Conservation (phyloP, 306 rosid genomes). For the Casuarina equisetifolia region DNA sequence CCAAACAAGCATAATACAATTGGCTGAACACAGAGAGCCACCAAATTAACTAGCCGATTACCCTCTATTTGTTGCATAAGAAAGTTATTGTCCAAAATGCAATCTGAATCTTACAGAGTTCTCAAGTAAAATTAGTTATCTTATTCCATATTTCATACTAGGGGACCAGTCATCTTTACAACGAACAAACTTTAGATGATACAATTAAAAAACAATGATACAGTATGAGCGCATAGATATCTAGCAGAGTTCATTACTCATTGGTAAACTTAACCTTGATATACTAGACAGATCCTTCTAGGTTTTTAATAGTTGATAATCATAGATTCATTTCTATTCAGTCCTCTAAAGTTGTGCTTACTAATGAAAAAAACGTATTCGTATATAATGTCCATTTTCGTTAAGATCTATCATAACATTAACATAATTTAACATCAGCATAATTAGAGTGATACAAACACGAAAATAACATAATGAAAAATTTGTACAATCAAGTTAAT, state of each 20-base stretch:
- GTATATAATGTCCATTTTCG: background rate
- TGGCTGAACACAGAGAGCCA: slow-evolving; percentile 41
- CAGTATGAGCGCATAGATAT: background rate
- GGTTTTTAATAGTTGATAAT: background rate
- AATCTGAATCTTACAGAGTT: background rate
- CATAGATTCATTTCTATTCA: background rate
- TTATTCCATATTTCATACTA: background rate
- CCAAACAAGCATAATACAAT: slow-evolving; percentile 81
- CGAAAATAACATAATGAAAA: background rate
- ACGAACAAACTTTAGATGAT: background rate
- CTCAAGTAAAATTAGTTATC: background rate
- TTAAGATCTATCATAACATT: background rate
- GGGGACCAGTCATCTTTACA: background rate
- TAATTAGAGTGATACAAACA: background rate
- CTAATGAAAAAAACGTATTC: background rate
- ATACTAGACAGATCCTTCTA: background rate
- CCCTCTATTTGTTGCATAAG: background rate
- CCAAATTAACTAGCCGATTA: background rate
- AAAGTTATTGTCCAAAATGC: background rate
- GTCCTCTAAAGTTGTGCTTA: background rate
- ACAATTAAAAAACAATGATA: background rate
- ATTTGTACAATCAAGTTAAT: background rate
- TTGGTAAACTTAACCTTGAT: background rate
- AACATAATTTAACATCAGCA: background rate
- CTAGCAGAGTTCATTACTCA: background rate